Conservation (phyloP, 140 eudicot genomes). For the Flaveria floridana region DNA sequence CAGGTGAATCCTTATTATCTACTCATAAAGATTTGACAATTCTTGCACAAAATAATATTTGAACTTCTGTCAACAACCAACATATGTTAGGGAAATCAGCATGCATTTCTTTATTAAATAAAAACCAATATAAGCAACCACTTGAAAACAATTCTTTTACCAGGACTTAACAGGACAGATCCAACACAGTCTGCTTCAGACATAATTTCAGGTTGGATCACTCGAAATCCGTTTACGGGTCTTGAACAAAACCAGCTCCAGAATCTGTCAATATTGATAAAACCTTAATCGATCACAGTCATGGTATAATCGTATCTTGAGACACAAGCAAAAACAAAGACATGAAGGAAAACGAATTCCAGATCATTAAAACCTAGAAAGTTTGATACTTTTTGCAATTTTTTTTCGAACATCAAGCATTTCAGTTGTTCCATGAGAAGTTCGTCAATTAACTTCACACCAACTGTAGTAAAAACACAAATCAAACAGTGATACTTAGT, state of each 20-base stretch:
- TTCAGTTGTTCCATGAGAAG: background rate
- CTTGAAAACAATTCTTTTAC: conserved; percentile 17
- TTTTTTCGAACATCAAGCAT: background rate
- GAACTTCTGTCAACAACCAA: conserved; percentile 2
- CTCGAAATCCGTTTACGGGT: conserved; percentile 9
- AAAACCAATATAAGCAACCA: conserved; percentile 13
- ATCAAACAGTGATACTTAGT: background rate
- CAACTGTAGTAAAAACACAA: background rate
- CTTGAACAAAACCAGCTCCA: conserved; percentile 26
- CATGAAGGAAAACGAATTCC: too few relatives aligned
- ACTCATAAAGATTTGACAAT: conserved; percentile 15
- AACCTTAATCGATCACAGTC: background rate
- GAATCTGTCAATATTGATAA: conserved; percentile 22
- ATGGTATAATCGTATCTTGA: conserved; percentile 12
- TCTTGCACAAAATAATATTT: conserved; percentile 2
- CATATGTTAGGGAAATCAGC: conserved; percentile 31
- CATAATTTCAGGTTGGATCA: conserved; percentile 1
- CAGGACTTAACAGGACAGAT: conserved; percentile 13
- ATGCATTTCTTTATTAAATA: conserved; percentile 30
- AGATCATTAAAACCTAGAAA: too few relatives aligned
- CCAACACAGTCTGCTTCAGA: conserved; percentile 12
- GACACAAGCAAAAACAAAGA: background rate
- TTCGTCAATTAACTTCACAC: background rate
- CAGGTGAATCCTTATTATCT: background rate
- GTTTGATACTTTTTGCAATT: too few relatives aligned